phyloP scores from a whole-genome alignment of 768 basidiomycete species.

The Macrolepiota dolichaula region DNA sequence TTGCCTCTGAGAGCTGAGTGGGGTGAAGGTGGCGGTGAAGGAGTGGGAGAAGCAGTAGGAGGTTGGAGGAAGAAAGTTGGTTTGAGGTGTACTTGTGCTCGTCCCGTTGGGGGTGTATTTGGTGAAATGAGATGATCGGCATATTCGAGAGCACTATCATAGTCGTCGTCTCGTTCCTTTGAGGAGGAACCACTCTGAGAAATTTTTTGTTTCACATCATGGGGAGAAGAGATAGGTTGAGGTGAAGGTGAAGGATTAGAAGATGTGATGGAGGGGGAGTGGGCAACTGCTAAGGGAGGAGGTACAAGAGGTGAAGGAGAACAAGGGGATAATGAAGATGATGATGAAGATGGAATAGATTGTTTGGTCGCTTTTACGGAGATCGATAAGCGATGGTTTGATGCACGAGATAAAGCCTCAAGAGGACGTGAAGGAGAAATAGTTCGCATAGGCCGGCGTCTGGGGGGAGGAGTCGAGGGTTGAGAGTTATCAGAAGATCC shows the following conservation, averaged over 20 bases:
- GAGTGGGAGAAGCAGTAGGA: constrained; percentile 5
- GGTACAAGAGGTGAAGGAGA: neutral
- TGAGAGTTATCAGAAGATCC: neutral
- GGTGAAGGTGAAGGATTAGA: neutral
- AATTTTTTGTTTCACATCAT: neutral
- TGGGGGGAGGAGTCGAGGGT: neutral
- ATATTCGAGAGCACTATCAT: constrained; percentile 9
- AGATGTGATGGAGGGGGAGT: neutral
- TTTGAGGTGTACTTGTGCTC: neutral
- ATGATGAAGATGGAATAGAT: neutral
- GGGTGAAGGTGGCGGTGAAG: neutral
- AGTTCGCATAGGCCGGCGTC: neutral
- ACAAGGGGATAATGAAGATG: neutral
- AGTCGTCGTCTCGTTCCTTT: neutral
- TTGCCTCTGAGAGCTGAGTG: neutral
- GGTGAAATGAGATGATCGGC: neutral
- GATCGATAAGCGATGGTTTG: neutral
- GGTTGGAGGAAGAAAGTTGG: neutral
- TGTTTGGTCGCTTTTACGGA: neutral
- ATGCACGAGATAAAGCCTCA: neutral
- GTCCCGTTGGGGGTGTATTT: neutral
- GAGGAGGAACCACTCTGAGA: neutral
- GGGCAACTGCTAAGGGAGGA: neutral
- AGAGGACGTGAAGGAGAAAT: neutral
- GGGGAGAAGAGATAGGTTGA: neutral